Conservation (phyloP, 78 protist genomes). For the Dictyostelium firmibasis region DNA sequence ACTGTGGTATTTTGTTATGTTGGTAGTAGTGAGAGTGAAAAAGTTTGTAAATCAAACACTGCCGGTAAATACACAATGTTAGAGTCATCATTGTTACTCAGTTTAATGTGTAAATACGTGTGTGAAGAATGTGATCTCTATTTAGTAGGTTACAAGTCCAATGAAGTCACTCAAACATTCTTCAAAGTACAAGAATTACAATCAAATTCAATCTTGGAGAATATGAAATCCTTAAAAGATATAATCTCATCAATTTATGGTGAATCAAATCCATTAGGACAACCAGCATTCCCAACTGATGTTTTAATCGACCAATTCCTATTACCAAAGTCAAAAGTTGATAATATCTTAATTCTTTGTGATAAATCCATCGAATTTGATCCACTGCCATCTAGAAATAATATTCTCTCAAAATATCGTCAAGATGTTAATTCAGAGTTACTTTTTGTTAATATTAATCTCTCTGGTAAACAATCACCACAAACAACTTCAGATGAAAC, state of each 20-base stretch:
- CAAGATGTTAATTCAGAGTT: slow-evolving; percentile 80
- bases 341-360: slow-evolving; percentile 73
- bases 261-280: neutral
- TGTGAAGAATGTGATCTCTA: slow-evolving; percentile 87
- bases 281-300: neutral
- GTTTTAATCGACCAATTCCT: neutral
- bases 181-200: neutral
- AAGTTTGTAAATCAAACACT: neutral
- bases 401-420: slow-evolving; percentile 78
- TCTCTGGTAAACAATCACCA: slow-evolving; percentile 38
- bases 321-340: slow-evolving; percentile 45
- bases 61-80: slow-evolving; percentile 37
- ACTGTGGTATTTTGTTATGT: slow-evolving; percentile 83
- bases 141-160: slow-evolving; percentile 29
- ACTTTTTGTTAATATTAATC: slow-evolving; percentile 84
- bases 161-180: neutral
- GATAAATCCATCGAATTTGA: neutral
- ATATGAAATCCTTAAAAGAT: slow-evolving; percentile 31
- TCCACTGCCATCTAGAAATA: neutral
- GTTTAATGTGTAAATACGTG: slow-evolving; percentile 87
- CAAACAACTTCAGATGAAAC: neutral
- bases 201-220: slow-evolving; percentile 79
- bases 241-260: neutral
- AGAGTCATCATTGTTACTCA: slow-evolving; percentile 80
- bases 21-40: neutral